A percentile compares a stretch with the other conserved stretches of the same genome.
phyloP scores from a whole-genome alignment of 2,329 filamentous ascomycete species.

The Aureobasidium lini region DNA sequence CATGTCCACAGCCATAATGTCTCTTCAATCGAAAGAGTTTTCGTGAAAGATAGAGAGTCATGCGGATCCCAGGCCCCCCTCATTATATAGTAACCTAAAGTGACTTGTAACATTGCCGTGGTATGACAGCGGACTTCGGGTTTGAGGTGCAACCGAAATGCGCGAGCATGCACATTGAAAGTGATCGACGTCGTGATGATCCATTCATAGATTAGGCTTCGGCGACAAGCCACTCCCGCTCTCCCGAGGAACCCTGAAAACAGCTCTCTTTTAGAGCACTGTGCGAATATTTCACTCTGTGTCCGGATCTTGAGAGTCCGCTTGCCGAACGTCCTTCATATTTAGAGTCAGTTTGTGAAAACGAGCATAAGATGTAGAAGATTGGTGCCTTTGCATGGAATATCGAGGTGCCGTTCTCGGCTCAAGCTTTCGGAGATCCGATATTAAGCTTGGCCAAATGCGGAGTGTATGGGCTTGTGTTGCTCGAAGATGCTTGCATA shows the following conservation, averaged over 20 bases:
- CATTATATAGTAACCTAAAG: background rate
- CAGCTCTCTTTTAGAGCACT: background rate
- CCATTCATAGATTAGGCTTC: background rate
- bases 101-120: background rate
- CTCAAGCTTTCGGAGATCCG: too few species aligned
- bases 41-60: background rate
- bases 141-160: background rate
- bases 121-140: background rate
- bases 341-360: too few species aligned
- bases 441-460: too few species aligned
- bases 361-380: too few species aligned
- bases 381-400: too few species aligned
- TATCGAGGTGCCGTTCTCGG: too few species aligned
- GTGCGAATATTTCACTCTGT: background rate
- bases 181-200: background rate
- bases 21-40: background rate
- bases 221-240: slow-evolving; percentile 1
- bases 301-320: too few species aligned
- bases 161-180: background rate
- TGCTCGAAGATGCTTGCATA: too few species aligned
- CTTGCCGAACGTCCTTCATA: too few species aligned
- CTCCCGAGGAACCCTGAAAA: background rate
- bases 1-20: background rate
- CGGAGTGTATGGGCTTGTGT: too few species aligned
- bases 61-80: background rate